Evolutionary conservation across 1,139 yeast genomes (phyloP), one percentile per base, ranked within the genome.

Genomic region (Pichia terricola): DNA sequence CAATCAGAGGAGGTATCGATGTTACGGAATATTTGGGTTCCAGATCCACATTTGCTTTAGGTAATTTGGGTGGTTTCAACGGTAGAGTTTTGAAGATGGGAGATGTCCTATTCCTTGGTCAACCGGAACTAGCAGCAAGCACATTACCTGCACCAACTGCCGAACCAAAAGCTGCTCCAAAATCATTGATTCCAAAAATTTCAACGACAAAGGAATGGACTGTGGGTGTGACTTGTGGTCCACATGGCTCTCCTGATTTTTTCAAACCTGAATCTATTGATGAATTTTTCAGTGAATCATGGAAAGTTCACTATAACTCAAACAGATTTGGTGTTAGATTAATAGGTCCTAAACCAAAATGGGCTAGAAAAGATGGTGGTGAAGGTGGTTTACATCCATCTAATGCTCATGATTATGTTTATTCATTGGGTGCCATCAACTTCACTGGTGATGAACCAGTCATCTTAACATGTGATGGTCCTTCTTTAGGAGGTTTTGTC

Each of bases 381-480:
- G 96, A 88, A 60, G 97, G 94, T 49, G 98, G 98, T 47, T 70
- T 89, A 60, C 98, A 91, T 68, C 98, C 98, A 44, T 88, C 96
- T 22, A 91, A 91, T 65, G 91, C 96, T 40, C 97, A 89, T 61
- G 98, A 91, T 68, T 91, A 91, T 61, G 97, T 89, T 43, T 91
- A 91, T 63, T 86, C 97, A 1, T 69, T 89, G 49, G 97, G 98
- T 57, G 97, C 97, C 34, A 81, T 91, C 63, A 91, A 91, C 65
- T 91, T 91, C 61, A 89, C 97, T 31, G 98, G 98, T 65, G 97
- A 91, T 65, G 97, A 89, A 64, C 97, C 97, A 3, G 98, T 91
- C 34, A 87, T 91, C 53, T 74, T 91, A 64, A 86, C 97, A 8
- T 86, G 96, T 60, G 98, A 91, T 66, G 97, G 97, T 49, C 97